These are phyloP conservation scores for Nicotiana rustica DNA, from an alignment of 305 asterid genomes.

Conservation along the genomic window DNA sequence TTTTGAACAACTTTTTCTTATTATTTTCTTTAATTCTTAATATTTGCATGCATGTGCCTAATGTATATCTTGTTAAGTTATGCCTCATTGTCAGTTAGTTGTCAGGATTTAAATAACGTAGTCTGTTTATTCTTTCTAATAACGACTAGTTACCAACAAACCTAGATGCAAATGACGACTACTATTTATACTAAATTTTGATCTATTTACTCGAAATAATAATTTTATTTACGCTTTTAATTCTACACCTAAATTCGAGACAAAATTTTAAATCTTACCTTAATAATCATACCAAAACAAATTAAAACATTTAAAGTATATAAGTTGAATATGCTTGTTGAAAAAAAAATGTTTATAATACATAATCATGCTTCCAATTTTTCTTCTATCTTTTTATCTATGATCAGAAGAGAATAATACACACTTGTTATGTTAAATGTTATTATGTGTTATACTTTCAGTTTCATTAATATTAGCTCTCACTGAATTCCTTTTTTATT, in stretches of 20 bases:
- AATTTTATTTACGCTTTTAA: not conserved
- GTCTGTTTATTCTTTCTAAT: not conserved
- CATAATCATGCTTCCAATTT: too few relatives aligned
- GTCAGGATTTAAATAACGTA: constrained; percentile 1
- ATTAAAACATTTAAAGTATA: not conserved
- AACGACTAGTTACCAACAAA: constrained; percentile 2
- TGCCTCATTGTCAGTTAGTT: constrained; percentile 11
- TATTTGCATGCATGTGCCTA: constrained; percentile 11
- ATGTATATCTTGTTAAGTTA: constrained; percentile 27
- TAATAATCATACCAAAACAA: not conserved
- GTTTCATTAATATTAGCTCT: not conserved
- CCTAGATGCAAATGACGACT: not conserved
- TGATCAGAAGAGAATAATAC: too few relatives aligned
- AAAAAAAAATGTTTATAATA: too few relatives aligned
- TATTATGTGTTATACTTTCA: not conserved
- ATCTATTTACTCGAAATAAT: not conserved
- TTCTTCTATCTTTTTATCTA: too few relatives aligned
- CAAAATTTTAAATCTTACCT: not conserved
- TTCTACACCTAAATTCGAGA: not conserved
- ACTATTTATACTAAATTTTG: not conserved
- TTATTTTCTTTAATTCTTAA: not conserved
- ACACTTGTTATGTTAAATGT: too few relatives aligned
- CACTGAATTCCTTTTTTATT: not conserved
- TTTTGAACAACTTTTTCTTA: not conserved
- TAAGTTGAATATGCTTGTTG: not conserved